Conservation (phyloP, 495 filamentous ascomycete genomes). For the Aspergillus sparsus region DNA sequence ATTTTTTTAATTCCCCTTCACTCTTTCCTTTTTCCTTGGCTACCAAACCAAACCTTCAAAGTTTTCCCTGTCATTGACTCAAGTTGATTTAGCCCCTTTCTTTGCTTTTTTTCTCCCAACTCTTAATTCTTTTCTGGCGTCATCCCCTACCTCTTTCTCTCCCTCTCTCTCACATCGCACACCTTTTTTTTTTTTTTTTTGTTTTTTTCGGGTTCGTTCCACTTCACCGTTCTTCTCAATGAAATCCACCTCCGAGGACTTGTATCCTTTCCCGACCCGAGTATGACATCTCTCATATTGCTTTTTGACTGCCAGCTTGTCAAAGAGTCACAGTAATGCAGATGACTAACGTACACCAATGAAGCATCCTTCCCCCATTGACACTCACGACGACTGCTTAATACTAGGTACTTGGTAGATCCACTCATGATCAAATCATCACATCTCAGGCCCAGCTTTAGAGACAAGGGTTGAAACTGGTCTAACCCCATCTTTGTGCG, state of each 20-base stretch:
- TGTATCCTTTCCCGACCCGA: constrained; percentile 7
- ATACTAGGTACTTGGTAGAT: background rate
- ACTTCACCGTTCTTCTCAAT: constrained; percentile 5
- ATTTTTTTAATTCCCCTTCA: constrained; percentile 14
- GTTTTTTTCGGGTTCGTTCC: constrained; percentile 10
- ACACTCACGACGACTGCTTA: background rate
- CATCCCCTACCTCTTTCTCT: background rate
- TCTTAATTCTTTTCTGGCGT: constrained; percentile 14
- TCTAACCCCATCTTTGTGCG: constrained; percentile 1
- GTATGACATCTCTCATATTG: constrained; percentile 19
- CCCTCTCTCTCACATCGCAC: background rate
- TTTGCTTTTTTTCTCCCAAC: constrained; percentile 13
- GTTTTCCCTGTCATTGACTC: constrained; percentile 17
- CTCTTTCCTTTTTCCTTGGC: constrained; percentile 13
- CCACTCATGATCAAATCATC: background rate
- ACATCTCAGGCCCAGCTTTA: background rate
- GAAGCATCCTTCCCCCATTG: background rate
- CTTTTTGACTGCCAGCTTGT: constrained; percentile 17
- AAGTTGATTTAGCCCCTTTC: background rate
- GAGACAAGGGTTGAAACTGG: background rate
- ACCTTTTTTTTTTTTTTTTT: too few species aligned
- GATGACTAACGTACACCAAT: background rate
- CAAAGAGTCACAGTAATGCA: constrained; percentile 2
- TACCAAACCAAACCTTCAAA: constrained; percentile 1
- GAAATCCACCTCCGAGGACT: constrained; percentile 17